Percentiles rank a stretch among this genome's conserved stretches.
These are phyloP conservation scores for Senna siamea DNA, from an alignment of 306 rosid genomes.

Conservation along the genomic window DNA sequence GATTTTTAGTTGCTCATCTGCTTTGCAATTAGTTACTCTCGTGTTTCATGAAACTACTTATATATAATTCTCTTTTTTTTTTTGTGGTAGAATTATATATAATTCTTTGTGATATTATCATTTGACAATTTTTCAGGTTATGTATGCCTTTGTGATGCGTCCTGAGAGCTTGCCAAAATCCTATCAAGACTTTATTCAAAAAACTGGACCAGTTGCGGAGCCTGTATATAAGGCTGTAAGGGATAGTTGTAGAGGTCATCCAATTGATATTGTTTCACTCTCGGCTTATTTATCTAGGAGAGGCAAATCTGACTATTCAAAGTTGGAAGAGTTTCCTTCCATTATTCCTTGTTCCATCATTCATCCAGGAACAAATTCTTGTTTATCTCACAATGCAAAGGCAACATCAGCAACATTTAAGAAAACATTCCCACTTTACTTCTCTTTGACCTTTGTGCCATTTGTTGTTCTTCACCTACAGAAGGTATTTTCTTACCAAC, in stretches of 20 bases:
- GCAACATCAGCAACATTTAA: slow-evolving; percentile 89
- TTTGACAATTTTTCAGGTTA: slow-evolving; percentile 64
- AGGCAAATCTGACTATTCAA: slow-evolving; percentile 54
- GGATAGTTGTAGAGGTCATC: slow-evolving; percentile 82
- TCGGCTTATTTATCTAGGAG: slow-evolving; percentile 65
- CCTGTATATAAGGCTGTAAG: slow-evolving; percentile 95
- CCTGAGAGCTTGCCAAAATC: slow-evolving; percentile 96
- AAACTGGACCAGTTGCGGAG: slow-evolving; percentile 92
- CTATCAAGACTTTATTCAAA: slow-evolving; percentile 90
- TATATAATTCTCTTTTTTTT: not conserved
- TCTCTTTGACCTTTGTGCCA: slow-evolving; percentile 96
- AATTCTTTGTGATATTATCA: slow-evolving; percentile 20
- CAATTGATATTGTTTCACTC: slow-evolving; percentile 73
- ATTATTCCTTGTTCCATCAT: slow-evolving; percentile 82
- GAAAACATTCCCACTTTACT: slow-evolving; percentile 94
- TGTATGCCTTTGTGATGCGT: slow-evolving; percentile 98
- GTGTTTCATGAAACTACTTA: slow-evolving; percentile 17
- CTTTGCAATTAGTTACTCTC: not conserved
- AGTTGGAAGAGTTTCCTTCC: slow-evolving; percentile 88
- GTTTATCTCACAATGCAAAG: slow-evolving; percentile 70
- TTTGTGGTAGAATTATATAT: too few relatives aligned
- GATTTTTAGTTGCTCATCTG: slow-evolving; percentile 12
- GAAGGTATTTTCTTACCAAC: slow-evolving; percentile 62
- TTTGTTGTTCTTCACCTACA: slow-evolving; percentile 89
- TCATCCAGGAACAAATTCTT: slow-evolving; percentile 82